phyloP scores from a whole-genome alignment of 805 yeast species.

The Hanseniaspora hatyaiensis region DNA sequence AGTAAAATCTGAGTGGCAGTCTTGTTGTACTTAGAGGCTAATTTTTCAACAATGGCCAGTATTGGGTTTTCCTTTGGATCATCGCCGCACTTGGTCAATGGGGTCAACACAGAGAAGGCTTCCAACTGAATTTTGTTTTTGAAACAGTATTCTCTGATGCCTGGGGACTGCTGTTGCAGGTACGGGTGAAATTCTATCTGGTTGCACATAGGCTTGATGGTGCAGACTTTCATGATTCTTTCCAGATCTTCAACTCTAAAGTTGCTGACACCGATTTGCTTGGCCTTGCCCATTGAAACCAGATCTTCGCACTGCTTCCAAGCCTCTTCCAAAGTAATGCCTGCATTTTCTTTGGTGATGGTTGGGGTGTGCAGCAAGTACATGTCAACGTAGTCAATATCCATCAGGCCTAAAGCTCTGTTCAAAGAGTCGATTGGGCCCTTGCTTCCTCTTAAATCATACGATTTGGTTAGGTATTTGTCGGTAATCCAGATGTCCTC shows the following conservation, averaged over 20 bases:
- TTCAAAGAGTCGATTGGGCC: conserved; percentile 40
- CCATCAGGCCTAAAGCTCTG: conserved; percentile 36
- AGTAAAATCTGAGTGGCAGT: conserved; percentile 48
- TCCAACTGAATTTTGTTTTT: conserved; percentile 40
- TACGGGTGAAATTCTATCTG: conserved; percentile 64
- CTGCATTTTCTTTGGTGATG: conserved; percentile 35
- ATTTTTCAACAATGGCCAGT: conserved; percentile 31
- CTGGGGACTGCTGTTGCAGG: conserved; percentile 53
- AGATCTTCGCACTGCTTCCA: conserved; percentile 50
- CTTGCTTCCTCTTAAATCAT: conserved; percentile 29
- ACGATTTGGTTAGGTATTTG: conserved; percentile 35
- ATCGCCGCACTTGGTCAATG: conserved; percentile 38
- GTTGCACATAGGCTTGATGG: conserved; percentile 44
- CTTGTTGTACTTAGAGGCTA: conserved; percentile 43
- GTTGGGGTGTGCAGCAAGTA: conserved; percentile 55
- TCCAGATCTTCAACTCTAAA: conserved; percentile 43
- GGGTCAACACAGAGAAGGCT: conserved; percentile 55
- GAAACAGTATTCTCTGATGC: conserved; percentile 38
- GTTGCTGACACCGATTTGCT: conserved; percentile 60
- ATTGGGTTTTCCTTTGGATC: conserved; percentile 30
- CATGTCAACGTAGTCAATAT: conserved; percentile 45
- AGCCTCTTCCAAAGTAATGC: conserved; percentile 39
- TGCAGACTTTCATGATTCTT: conserved; percentile 33
- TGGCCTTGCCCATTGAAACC: conserved; percentile 44
- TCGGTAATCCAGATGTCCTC: conserved; percentile 48